Evolutionary conservation across 1,284 basidiomycete species (phyloP), one percentile per base, ranked within the genome.

Genomic region (Dichomitus squalens): DNA sequence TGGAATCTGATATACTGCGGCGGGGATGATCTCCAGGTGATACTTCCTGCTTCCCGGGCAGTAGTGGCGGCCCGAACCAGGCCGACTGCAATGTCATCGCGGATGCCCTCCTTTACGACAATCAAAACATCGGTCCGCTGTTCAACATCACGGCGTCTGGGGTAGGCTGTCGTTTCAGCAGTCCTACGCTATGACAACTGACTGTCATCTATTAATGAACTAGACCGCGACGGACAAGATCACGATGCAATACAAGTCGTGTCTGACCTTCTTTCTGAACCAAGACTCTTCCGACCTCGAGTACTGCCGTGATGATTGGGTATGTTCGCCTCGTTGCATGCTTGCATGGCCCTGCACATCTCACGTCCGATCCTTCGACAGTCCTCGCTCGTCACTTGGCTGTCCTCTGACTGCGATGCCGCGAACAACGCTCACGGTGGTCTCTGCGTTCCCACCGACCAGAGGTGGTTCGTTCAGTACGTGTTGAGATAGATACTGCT

Each of bases 351-450:
- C 11, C 21, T 36, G 29, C 18, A 23, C 29, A 31, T 16, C n/a
- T 27, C 16, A 25, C 35, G 48, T 21, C 34, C 21, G 14, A 9
- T 18, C 8, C 6, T 38, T n/a, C 23, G 5, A 14, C 53, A 79
- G 78, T 72, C 78, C 31, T 60, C 66, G 36, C 64, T 78, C 41
- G 64, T 79, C 25, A 72, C 79, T 58, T 76, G 69, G 39, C 67
- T 80, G 33, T 75, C 79, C 0, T 69, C 67, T 29, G 78, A 78
- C 64, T 81, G 79, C 63, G 76, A 79, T 63, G 68, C 77, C 1
- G 69, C 75, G 1, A 76, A 81, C 71, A 80, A 79, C 56, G 78
- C 78, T 7, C 79, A 80, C 57, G 80, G 79, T 12, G 79, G 79
- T 1, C 70, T 76, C 53, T 81, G 79, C 58, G 75, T 80, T 23